Base-by-base conservation (phyloP, 331 rosid genomes). In the Quercus phellos region DNA sequence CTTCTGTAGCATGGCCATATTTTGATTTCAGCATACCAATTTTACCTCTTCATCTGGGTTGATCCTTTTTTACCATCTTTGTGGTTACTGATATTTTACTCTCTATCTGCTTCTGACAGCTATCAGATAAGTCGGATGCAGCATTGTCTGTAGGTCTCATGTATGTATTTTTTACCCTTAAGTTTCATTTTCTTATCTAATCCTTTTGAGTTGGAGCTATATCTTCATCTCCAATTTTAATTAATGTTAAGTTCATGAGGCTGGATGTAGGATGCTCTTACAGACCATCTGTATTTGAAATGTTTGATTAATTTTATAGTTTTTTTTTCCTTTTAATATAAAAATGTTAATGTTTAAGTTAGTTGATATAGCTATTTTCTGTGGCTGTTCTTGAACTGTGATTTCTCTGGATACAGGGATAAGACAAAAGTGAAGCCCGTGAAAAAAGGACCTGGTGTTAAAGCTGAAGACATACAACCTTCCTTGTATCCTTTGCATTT, bases 401-500 rank as follows among this genome's bases (percentile, higher is more conserved):
- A 78, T 69, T 80, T 68, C 12, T 46, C 68, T 77, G 68, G 56
- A 84, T 75, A 13, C 87, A 96, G 99, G 89, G 96, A 90, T 86
- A 89, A 80, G 83, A 70, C 78, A 34, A 85, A 82, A 75, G 78
- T 92, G 75, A 88, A 78, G 74, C 74, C 81, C 74, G 69, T 80
- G 77, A 85, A 83, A 84, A 89, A 91, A 77, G 94, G 63, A 53
- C 66, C 84, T 14, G 76, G 69, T 73, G 80, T 83, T 82, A 76
- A 72, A 70, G 82, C 77, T 77, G 89, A 88, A 84, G 97, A 89
- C n/a, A 77, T 77, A 4, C 91, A 91, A 81, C 75, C 91, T 76
- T 87, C 94, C 50, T 80, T 66, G 97, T 95, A 95, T 95, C 99
- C 99, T 90, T 77, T 59, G 71, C 53, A 10, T n/a, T 80, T 59